Evolutionary conservation across 2,329 filamentous ascomycete genomes (phyloP).

Genomic region (Verticillium tricorpus): DNA sequence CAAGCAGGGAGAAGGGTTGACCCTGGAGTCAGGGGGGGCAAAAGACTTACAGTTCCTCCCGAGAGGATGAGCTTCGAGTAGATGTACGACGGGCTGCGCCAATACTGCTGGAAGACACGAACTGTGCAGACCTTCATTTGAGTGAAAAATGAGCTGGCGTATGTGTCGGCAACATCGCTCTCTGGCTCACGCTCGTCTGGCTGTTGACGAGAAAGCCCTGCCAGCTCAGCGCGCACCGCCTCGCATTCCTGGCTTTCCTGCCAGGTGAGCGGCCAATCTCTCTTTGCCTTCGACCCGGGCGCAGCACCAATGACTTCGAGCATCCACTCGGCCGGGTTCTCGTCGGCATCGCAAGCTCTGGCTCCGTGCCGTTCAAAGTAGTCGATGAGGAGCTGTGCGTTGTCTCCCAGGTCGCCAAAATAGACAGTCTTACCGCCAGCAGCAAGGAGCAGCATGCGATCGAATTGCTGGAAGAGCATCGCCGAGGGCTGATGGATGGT

Average conservation of each 20-base stretch:
- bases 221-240: slow-evolving; percentile 25
- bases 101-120: slow-evolving; percentile 74
- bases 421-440: slow-evolving; percentile 51
- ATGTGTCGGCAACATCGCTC: slow-evolving; percentile 39
- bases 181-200: not conserved
- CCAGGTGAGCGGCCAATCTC: slow-evolving; percentile 34
- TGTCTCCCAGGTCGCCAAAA: slow-evolving; percentile 51
- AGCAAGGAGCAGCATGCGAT: slow-evolving; percentile 52
- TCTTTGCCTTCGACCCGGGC: slow-evolving; percentile 39
- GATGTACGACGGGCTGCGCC: slow-evolving; percentile 71
- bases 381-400: slow-evolving; percentile 39
- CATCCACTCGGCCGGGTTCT: slow-evolving; percentile 68
- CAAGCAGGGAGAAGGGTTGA: not conserved
- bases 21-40: not conserved
- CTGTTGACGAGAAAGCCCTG: slow-evolving; percentile 14
- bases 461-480: slow-evolving; percentile 44
- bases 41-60: slow-evolving; percentile 25
- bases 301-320: slow-evolving; percentile 41
- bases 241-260: slow-evolving; percentile 24
- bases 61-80: slow-evolving; percentile 64
- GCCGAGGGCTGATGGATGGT: slow-evolving; percentile 47
- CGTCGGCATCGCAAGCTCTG: slow-evolving; percentile 43
- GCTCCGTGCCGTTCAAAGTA: slow-evolving; percentile 63
- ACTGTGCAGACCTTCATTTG: slow-evolving; percentile 58
- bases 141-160: slow-evolving; percentile 59